Evolutionary conservation across 2,329 filamentous ascomycete genomes (phyloP).

Genomic region (Scorias spongiosa): DNA sequence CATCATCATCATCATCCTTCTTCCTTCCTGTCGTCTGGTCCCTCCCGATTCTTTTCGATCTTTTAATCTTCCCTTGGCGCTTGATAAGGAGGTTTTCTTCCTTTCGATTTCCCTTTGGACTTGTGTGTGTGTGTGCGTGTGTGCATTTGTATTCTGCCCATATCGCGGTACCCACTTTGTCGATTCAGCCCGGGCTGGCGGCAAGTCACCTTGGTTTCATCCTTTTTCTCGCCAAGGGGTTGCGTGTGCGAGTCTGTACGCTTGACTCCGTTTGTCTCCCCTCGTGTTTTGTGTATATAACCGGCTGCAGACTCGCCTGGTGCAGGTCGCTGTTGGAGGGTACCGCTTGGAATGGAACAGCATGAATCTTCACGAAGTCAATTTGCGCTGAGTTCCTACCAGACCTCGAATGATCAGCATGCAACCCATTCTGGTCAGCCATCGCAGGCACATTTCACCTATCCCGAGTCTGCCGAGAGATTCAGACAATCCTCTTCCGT

Average conservation of each 20-base stretch:
- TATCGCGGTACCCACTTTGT: neutral
- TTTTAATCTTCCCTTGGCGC: neutral
- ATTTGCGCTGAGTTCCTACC: slow-evolving; percentile 18
- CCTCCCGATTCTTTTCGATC: neutral
- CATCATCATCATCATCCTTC: neutral
- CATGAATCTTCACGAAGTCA: slow-evolving; percentile 20
- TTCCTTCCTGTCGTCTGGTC: neutral
- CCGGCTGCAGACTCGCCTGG: neutral
- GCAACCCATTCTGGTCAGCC: neutral
- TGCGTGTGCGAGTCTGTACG: too few relatives aligned
- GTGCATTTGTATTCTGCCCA: too few relatives aligned
- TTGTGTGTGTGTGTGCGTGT: too few relatives aligned
- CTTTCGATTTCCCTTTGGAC: neutral
- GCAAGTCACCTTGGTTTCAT: slow-evolving; percentile 11
- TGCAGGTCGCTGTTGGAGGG: slow-evolving; percentile 4
- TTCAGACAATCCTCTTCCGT: slow-evolving; percentile 30
- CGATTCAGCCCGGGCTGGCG: slow-evolving; percentile 9
- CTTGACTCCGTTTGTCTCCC: slow-evolving; percentile 16
- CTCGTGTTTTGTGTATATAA: slow-evolving; percentile 6
- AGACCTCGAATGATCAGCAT: slow-evolving; percentile 16
- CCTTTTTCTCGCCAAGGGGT: neutral
- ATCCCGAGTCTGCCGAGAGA: slow-evolving; percentile 32
- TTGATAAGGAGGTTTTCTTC: neutral
- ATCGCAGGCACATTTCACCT: slow-evolving; percentile 21
- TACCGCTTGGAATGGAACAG: slow-evolving; percentile 19